phyloP scores from a whole-genome alignment of 306 rosid species.

The Pterocarpus santalinus region DNA sequence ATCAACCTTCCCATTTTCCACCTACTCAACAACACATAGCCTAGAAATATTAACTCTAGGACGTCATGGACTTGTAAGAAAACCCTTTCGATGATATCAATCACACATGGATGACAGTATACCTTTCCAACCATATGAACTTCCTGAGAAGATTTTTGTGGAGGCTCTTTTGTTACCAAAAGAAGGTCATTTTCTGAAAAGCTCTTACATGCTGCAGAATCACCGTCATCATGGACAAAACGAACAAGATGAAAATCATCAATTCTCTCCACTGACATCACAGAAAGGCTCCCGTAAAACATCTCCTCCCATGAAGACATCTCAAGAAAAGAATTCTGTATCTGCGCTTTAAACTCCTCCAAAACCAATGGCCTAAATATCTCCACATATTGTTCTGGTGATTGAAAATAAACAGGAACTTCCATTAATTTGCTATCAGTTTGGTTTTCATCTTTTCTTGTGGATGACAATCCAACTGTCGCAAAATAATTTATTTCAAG shows the following conservation, averaged over 20 bases:
- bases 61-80: constrained; percentile 32
- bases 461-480: constrained; percentile 69
- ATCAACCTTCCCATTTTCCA: constrained; percentile 33
- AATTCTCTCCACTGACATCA: constrained; percentile 88
- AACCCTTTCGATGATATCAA: constrained; percentile 31
- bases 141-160: constrained; percentile 77
- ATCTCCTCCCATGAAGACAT: constrained; percentile 86
- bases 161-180: constrained; percentile 83
- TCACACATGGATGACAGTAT: constrained; percentile 39
- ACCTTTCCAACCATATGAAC: constrained; percentile 98
- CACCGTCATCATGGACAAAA: constrained; percentile 75
- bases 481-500: constrained; percentile 85
- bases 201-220: constrained; percentile 67
- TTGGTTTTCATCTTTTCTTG: constrained; percentile 65
- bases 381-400: constrained; percentile 83
- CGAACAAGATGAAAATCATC: constrained; percentile 95
- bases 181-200: constrained; percentile 91
- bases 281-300: constrained; percentile 81
- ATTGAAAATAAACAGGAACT: constrained; percentile 87
- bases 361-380: constrained; percentile 87
- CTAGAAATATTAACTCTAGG: constrained; percentile 16
- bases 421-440: constrained; percentile 68
- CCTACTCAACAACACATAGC: constrained; percentile 35
- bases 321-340: constrained; percentile 79
- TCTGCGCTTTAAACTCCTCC: constrained; percentile 96